Percentiles rank a stretch among this genome's conserved stretches.
Conservation (phyloP, 352 stramenopile genomes). For the Blastocystis hominis region DNA sequence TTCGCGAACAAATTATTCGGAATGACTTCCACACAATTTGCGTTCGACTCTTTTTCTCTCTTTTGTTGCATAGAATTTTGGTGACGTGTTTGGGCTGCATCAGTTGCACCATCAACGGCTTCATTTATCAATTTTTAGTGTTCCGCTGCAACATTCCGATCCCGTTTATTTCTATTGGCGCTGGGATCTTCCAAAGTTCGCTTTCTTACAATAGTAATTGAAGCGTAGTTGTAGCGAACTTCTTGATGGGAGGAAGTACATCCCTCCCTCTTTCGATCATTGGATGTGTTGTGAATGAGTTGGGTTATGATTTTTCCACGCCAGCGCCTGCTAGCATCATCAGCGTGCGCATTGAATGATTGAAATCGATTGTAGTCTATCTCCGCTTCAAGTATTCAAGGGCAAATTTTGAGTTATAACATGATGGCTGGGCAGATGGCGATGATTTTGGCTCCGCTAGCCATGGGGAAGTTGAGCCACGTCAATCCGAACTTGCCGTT, state of each 20-base stretch:
- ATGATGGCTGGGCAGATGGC: conserved; percentile 27
- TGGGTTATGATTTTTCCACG: background rate
- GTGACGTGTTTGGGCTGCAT: background rate
- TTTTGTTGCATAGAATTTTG: background rate
- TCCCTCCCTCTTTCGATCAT: background rate
- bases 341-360: background rate
- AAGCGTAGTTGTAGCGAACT: background rate
- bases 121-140: background rate
- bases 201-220: background rate
- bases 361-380: background rate
- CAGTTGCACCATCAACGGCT: background rate
- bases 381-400: background rate
- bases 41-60: background rate
- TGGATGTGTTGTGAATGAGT: background rate
- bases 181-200: background rate
- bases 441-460: background rate
- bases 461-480: background rate
- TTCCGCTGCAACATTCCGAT: background rate
- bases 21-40: background rate
- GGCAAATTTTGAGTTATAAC: conserved; percentile 14
- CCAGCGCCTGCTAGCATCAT: conserved; percentile 11
- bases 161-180: background rate
- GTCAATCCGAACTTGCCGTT: background rate
- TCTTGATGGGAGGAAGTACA: background rate
- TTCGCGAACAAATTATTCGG: background rate